A percentile compares a stretch with the other conserved stretches of the same genome.
Conservation (phyloP, 768 basidiomycete species). For the Suillus subluteus region DNA sequence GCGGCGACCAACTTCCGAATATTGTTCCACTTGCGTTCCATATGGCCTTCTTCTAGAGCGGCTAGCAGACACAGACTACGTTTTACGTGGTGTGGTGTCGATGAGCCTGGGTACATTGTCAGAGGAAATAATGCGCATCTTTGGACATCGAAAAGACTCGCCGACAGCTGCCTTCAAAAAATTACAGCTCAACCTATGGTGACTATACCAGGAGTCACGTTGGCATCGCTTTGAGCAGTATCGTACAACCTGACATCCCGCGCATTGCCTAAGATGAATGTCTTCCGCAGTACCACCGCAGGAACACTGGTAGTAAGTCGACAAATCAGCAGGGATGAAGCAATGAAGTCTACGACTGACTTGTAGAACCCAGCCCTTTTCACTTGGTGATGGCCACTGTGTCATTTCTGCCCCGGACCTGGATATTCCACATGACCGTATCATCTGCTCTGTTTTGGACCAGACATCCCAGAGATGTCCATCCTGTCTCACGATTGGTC, state of each 20-base stretch:
- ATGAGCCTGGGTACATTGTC: background rate
- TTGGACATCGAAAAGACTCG: background rate
- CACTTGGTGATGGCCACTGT: background rate
- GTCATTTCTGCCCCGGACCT: background rate
- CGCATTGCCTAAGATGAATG: background rate
- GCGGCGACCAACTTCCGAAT: background rate
- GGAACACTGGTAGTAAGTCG: background rate
- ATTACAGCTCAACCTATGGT: background rate
- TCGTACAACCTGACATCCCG: conserved; percentile 1
- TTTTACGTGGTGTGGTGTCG: background rate
- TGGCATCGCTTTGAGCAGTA: conserved; percentile 4
- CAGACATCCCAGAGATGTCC: background rate
- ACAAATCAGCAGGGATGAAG: background rate
- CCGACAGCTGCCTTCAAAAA: background rate
- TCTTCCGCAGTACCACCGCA: background rate
- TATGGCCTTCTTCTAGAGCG: background rate
- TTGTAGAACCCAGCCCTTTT: background rate
- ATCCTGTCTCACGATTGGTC: background rate
- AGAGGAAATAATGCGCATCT: background rate
- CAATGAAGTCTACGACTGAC: background rate
- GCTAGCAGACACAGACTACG: conserved; percentile 2
- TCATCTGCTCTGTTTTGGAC: background rate
- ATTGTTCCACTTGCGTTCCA: background rate
- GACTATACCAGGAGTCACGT: conserved; percentile 4
- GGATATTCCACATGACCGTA: background rate